Evolutionary conservation across 1,284 basidiomycete species (phyloP), one percentile per base, ranked within the genome.

Genomic region (Ganoderma multipileum): DNA sequence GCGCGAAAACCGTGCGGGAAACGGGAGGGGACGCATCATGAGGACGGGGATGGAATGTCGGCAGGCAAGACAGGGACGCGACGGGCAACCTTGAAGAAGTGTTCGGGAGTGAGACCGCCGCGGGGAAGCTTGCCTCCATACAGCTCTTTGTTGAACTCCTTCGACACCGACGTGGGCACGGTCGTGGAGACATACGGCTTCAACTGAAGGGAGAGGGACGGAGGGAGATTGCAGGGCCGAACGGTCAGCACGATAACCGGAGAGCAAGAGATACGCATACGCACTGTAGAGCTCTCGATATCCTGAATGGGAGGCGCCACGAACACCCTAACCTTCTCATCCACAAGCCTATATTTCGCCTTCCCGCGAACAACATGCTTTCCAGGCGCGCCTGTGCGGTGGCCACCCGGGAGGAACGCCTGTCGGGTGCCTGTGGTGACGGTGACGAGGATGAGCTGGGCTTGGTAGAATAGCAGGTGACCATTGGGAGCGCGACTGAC

Each of bases 381-480:
- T 79, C 95, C 95, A 20, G 94, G 95, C 47, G 95, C 92, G 70
- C 95, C 95, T 1, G 95, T 96, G 58, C 95, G 89, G 75, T 89
- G 91, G n/a, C 93, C 93, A 72, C 92, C 92, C 14, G 94, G 94
- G 23, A 95, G 87, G 71, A 84, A 87, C 0, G 94, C 90, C 79
- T 95, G 94, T 57, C 95, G 84, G 23, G 92, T 96, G 58, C 95
- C 94, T 95, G 73, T 39, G 39, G 64, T 9, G 42, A 52, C 42
- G 30, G 50, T 7, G 42, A 50, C 36, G 42, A 11, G n/a, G 50
- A 42, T 55, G 36, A n/a, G 50, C 38, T 55, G 18, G 38, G 50
- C 33, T 41, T 16, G 47, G 20, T 12, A 23, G 54, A 28, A 4
- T 11, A 3, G 26, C 0, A 3, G 54, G 42, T 54, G 36, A 11